Percentiles rank a stretch among this genome's conserved stretches.
These are phyloP conservation scores for Trichosporon asahii DNA, from an alignment of 1,284 basidiomycete species.

Conservation along the genomic window DNA sequence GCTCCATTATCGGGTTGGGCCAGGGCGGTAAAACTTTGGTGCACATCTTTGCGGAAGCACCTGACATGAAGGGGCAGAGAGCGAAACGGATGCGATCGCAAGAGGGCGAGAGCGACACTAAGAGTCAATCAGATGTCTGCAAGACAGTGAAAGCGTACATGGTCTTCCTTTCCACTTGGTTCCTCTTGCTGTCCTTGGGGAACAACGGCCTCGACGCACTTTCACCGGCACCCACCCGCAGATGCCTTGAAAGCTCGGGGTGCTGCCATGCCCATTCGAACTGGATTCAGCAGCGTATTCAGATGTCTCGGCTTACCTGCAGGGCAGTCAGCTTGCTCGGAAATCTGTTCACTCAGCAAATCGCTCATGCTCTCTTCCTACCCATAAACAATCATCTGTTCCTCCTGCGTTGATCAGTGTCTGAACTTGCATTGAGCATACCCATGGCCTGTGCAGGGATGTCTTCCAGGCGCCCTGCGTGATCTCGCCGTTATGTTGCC, in stretches of 20 bases:
- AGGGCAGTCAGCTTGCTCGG: constrained; percentile 78
- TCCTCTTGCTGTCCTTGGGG: constrained; percentile 40
- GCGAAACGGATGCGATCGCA: constrained; percentile 26
- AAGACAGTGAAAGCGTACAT: constrained; percentile 28
- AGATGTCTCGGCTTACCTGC: constrained; percentile 33
- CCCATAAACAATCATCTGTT: constrained; percentile 81
- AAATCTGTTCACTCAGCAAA: constrained; percentile 57
- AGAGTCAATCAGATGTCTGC: too few relatives aligned
- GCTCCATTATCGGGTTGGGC: background rate
- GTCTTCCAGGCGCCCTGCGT: constrained; percentile 74
- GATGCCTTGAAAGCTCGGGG: constrained; percentile 55
- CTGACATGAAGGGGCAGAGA: constrained; percentile 55
- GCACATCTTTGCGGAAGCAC: constrained; percentile 59
- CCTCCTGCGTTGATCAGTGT: constrained; percentile 47
- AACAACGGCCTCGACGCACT: constrained; percentile 30
- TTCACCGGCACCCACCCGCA: constrained; percentile 28
- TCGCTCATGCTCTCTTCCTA: constrained; percentile 15
- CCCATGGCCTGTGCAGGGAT: constrained; percentile 69
- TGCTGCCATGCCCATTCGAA: constrained; percentile 95
- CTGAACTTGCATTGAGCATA: constrained; percentile 32
- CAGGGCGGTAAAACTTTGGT: constrained; percentile 12
- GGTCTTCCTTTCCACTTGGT: constrained; percentile 42
- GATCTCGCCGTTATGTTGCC: constrained; percentile 83
- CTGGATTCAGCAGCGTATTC: constrained; percentile 47
- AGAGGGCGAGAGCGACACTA: constrained; percentile 45